A percentile compares a stretch with the other conserved stretches of the same genome.
phyloP scores from a whole-genome alignment of 139 green algal genomes.

The Microglena sp. region DNA sequence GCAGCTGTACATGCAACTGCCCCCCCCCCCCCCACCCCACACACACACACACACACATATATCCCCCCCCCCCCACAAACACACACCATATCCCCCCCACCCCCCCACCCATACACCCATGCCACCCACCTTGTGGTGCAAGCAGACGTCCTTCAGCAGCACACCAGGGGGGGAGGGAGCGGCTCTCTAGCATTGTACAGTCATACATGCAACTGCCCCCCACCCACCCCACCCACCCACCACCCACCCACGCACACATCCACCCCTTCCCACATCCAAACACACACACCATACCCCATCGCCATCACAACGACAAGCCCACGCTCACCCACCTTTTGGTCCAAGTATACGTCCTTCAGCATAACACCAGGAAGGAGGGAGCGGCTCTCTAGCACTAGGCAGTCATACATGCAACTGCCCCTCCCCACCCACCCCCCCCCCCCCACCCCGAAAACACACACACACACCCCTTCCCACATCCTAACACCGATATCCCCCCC shows the following conservation, averaged over 20 bases:
- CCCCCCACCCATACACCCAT: neutral
- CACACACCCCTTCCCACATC: too few species aligned
- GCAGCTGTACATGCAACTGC: conserved; percentile 66
- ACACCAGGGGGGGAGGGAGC: neutral
- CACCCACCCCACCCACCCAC: too few species aligned
- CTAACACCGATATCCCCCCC: too few species aligned
- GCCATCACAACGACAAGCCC: too few species aligned
- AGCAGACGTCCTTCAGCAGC: conserved; percentile 4
- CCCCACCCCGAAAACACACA: too few species aligned
- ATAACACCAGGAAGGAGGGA: neutral
- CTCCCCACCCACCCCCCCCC: too few species aligned
- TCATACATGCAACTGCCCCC: conserved; percentile 79
- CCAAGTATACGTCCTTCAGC: conserved; percentile 6
- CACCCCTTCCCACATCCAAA: too few species aligned
- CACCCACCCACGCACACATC: too few species aligned
- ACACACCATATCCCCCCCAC: too few species aligned
- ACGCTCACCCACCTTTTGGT: neutral
- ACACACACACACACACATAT: too few species aligned
- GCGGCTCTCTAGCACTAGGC: conserved; percentile 20
- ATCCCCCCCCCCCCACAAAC: too few species aligned
- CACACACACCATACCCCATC: neutral
- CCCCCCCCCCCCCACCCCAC: too few species aligned
- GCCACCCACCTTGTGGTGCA: neutral
- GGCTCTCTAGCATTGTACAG: conserved; percentile 21
- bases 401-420: conserved; percentile 72